Evolutionary conservation across 257 asterid genomes (phyloP).

Genomic region (Striga asiatica): DNA sequence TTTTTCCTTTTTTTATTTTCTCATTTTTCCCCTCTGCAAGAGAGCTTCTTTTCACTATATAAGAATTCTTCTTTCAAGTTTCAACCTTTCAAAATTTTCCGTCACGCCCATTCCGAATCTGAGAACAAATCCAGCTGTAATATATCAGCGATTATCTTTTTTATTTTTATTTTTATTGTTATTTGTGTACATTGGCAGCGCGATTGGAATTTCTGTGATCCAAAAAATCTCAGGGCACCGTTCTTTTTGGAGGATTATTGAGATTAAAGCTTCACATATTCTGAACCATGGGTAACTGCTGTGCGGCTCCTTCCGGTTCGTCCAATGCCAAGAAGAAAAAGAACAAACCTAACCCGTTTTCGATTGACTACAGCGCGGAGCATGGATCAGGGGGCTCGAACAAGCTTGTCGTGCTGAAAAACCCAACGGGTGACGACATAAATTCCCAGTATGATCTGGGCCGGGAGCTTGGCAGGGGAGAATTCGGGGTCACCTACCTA

Average conservation of each 20-base stretch:
- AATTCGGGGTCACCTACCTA: slow-evolving; percentile 62
- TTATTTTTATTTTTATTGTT: background rate
- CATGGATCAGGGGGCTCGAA: slow-evolving; percentile 23
- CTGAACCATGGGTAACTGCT: slow-evolving; percentile 60
- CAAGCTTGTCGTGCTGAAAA: slow-evolving; percentile 50
- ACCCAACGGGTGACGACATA: slow-evolving; percentile 44
- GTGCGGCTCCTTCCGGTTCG: slow-evolving; percentile 31
- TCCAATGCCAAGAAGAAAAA: slow-evolving; percentile 33
- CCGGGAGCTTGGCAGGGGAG: slow-evolving; percentile 69
- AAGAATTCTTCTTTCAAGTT: too few relatives aligned
- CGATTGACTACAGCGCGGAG: slow-evolving; percentile 31
- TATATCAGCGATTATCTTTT: too few relatives aligned
- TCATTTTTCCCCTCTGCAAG: background rate
- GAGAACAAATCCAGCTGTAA: too few relatives aligned
- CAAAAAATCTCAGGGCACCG: slow-evolving; percentile 12
- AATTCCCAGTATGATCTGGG: slow-evolving; percentile 43
- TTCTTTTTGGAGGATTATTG: too few relatives aligned
- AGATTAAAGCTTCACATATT: too few relatives aligned
- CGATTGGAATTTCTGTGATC: background rate
- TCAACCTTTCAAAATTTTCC: background rate
- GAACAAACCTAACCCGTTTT: slow-evolving; percentile 40
- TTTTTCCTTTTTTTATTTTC: background rate
- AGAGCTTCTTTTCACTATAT: background rate
- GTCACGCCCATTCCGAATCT: background rate
- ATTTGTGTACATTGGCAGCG: slow-evolving; percentile 1